These are phyloP conservation scores for Vigna reflexopilosa DNA, from an alignment of 306 rosid species.

Conservation along the genomic window DNA sequence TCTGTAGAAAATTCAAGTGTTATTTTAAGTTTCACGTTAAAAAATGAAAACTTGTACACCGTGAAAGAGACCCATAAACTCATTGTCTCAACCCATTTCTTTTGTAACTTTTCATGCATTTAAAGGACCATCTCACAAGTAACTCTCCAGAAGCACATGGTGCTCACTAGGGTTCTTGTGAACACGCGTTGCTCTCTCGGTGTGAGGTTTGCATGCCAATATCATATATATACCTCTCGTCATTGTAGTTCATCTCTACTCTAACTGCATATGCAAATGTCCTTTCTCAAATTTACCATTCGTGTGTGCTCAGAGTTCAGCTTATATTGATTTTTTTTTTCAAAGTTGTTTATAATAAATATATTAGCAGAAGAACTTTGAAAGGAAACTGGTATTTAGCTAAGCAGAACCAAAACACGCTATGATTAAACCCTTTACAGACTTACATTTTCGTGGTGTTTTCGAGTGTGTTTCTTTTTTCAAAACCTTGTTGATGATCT, in stretches of 20 bases:
- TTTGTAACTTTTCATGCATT: slow-evolving; percentile 24
- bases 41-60: too few relatives aligned
- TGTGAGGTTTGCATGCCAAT: slow-evolving; percentile 15
- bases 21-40: too few relatives aligned
- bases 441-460: background rate
- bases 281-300: background rate
- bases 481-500: background rate
- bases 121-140: background rate
- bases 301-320: background rate
- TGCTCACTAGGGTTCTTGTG: background rate
- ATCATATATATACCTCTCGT: slow-evolving; percentile 2
- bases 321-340: background rate
- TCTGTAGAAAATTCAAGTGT: too few relatives aligned
- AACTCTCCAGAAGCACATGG: background rate
- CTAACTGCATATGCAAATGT: background rate
- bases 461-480: background rate
- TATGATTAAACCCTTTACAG: background rate
- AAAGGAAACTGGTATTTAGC: too few relatives aligned
- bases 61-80: too few relatives aligned
- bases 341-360: background rate
- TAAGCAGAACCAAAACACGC: background rate
- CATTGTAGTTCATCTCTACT: background rate
- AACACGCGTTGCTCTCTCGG: slow-evolving; percentile 14
- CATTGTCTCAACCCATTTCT: background rate
- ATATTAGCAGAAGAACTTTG: background rate